phyloP scores from a whole-genome alignment of 805 yeast genomes.

The Zygosaccharomyces bisporus region DNA sequence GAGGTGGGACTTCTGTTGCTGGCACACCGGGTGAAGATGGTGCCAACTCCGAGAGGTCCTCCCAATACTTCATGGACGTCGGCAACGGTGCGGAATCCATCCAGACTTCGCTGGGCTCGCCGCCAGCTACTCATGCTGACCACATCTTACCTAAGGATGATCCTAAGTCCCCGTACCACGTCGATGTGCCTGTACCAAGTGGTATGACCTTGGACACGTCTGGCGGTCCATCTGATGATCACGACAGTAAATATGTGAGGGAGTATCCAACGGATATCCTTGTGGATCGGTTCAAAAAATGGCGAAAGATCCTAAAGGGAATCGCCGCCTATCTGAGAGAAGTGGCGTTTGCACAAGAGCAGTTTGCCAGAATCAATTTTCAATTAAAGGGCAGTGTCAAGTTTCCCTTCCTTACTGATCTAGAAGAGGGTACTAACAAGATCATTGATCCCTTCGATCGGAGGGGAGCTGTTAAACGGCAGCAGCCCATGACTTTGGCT shows the following conservation, averaged over 20 bases:
- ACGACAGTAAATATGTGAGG: constrained; percentile 27
- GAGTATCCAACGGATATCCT: constrained; percentile 73
- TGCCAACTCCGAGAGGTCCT: constrained; percentile 5
- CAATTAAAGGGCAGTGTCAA: constrained; percentile 66
- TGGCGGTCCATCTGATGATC: constrained; percentile 13
- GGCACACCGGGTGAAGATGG: constrained; percentile 3
- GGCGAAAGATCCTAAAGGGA: constrained; percentile 74
- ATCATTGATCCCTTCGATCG: constrained; percentile 50
- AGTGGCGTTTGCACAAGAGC: constrained; percentile 76
- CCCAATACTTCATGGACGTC: constrained; percentile 6
- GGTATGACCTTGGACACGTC: constrained; percentile 18
- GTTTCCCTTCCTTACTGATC: constrained; percentile 37
- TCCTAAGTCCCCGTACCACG: constrained; percentile 33
- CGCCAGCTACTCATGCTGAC: constrained; percentile 10
- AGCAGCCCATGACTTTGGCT: constrained; percentile 27
- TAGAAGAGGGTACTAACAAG: constrained; percentile 34
- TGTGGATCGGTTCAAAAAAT: constrained; percentile 73
- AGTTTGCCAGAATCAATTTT: constrained; percentile 61
- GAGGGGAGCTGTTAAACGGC: constrained; percentile 37
- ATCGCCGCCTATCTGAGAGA: constrained; percentile 68
- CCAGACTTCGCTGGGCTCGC: not conserved
- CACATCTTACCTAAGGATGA: constrained; percentile 29
- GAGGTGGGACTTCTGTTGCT: constrained; percentile 2
- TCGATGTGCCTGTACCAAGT: constrained; percentile 36
- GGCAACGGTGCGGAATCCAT: not conserved